A percentile compares a stretch with the other conserved stretches of the same genome.
These are phyloP conservation scores for Fusarium setosum DNA, from an alignment of 2,329 filamentous ascomycete species.

Conservation along the genomic window DNA sequence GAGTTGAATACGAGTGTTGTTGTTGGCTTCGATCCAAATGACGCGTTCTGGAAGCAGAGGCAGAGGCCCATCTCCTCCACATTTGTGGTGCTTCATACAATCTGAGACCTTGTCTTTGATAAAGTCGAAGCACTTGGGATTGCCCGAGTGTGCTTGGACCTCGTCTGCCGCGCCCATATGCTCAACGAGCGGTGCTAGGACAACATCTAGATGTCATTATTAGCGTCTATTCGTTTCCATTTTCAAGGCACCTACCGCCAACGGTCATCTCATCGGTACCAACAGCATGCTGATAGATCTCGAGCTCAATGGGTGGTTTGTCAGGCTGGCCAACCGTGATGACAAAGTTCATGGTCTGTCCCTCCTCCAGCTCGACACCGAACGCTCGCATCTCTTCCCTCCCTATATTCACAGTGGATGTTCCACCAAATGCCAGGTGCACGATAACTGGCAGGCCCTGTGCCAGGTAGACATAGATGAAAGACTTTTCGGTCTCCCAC, in stretches of 20 bases:
- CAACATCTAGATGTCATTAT: neutral
- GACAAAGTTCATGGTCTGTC: neutral
- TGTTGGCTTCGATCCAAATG: slow-evolving; percentile 1
- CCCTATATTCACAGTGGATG: neutral
- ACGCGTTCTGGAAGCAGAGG: neutral
- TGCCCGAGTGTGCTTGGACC: neutral
- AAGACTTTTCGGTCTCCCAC: neutral
- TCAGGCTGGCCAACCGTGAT: neutral
- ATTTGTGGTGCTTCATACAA: neutral
- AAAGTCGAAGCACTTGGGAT: neutral
- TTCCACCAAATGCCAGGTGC: neutral
- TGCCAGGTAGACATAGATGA: neutral
- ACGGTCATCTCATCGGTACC: neutral
- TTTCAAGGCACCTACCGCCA: neutral
- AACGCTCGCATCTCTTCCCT: neutral
- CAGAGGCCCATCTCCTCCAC: neutral
- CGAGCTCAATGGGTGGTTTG: neutral
- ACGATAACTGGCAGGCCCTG: neutral
- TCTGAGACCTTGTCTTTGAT: neutral
- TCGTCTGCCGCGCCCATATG: neutral
- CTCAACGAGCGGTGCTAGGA: neutral
- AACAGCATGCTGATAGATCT: neutral
- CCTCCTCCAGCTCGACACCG: neutral
- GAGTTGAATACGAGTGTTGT: neutral
- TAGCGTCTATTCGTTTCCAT: neutral